Percentiles rank a stretch among this genome's conserved stretches.
Evolutionary conservation across 192 early-diverging fungal genomes (phyloP).

Genomic region (Gamsiella multidivaricata): DNA sequence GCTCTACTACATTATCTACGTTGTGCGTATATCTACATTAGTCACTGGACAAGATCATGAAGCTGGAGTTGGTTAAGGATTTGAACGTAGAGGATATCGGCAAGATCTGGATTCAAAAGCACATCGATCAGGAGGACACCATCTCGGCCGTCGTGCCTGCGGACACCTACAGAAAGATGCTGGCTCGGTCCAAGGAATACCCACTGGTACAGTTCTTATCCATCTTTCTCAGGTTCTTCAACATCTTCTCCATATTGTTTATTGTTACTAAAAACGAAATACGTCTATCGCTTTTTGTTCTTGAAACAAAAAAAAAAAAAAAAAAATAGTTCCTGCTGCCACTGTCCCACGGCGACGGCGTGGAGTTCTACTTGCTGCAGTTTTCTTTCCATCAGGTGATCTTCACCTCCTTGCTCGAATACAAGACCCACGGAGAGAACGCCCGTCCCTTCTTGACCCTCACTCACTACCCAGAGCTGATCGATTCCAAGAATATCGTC

Average conservation of each 20-base stretch:
- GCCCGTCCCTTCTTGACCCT: conserved; percentile 86
- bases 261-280: too few relatives aligned
- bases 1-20: too few relatives aligned
- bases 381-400: conserved; percentile 86
- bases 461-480: conserved; percentile 89
- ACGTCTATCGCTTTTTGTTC: too few relatives aligned
- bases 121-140: conserved; percentile 63
- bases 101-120: conserved; percentile 82
- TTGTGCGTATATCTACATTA: too few relatives aligned
- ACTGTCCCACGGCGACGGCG: conserved; percentile 79
- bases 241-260: background rate
- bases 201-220: conserved; percentile 59
- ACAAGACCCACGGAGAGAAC: conserved; percentile 82
- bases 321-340: conserved; percentile 83
- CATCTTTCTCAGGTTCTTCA: background rate
- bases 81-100: conserved; percentile 56
- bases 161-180: conserved; percentile 68
- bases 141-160: conserved; percentile 74
- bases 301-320: too few relatives aligned
- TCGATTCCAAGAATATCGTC: conserved; percentile 83
- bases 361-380: conserved; percentile 91
- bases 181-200: conserved; percentile 61
- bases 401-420: conserved; percentile 90
- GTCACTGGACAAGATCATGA: conserved; percentile 67
- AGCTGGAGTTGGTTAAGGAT: conserved; percentile 57